Evolutionary conservation across 2,329 filamentous ascomycete species (phyloP).

Genomic region (Celoporthe dispersa): DNA sequence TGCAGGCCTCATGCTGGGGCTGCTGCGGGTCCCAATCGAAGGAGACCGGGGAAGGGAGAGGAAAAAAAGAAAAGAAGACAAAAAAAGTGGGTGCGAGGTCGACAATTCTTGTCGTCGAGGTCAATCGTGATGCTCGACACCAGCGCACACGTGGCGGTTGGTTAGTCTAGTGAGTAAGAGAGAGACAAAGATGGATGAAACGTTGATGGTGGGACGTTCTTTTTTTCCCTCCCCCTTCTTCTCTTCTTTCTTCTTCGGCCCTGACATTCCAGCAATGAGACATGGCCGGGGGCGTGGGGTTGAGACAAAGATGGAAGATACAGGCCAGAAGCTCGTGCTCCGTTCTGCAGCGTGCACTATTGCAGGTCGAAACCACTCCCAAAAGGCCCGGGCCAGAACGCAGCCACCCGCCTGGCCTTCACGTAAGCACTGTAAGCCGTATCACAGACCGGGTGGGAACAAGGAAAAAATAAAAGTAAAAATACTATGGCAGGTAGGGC

Average conservation of each 20-base stretch:
- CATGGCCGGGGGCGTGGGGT: slow-evolving; percentile 24
- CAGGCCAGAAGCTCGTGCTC: slow-evolving; percentile 14
- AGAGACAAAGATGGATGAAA: not conserved
- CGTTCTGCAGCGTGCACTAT: slow-evolving; percentile 22
- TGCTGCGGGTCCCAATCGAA: not conserved
- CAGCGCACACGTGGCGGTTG: not conserved
- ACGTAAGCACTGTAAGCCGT: slow-evolving; percentile 31
- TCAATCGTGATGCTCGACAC: not conserved
- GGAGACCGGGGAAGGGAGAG: too few relatives aligned
- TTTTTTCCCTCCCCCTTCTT: too few relatives aligned
- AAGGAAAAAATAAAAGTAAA: not conserved
- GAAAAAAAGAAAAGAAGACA: too few relatives aligned
- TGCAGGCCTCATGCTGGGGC: not conserved
- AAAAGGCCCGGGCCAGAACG: slow-evolving; percentile 17
- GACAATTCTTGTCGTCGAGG: not conserved
- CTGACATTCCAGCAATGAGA: slow-evolving; percentile 21
- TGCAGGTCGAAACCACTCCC: slow-evolving; percentile 13
- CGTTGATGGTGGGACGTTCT: slow-evolving; percentile 13
- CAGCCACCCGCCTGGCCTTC: slow-evolving; percentile 18
- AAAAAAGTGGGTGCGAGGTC: not conserved
- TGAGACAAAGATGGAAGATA: slow-evolving; percentile 11
- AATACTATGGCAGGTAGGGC: not conserved
- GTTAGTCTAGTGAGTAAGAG: slow-evolving; percentile 1
- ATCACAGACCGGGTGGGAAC: slow-evolving; percentile 8
- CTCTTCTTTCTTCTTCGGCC: too few relatives aligned